Evolutionary conservation across 768 basidiomycete species (phyloP), one percentile per base, ranked within the genome.

Genomic region (Boletus edulis): DNA sequence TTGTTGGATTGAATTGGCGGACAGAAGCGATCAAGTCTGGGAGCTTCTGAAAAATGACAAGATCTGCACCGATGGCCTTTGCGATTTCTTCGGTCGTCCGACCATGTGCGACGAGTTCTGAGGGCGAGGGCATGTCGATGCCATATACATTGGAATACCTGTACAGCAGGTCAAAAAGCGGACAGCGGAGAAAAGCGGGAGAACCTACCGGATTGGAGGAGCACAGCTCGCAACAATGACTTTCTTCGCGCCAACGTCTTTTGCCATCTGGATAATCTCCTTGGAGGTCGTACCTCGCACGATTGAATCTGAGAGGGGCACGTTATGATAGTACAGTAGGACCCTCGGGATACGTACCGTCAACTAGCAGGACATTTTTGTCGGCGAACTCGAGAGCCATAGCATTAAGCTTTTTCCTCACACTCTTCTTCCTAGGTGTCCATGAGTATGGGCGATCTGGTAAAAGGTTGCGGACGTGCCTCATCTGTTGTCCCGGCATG

Each of bases 251-350:
- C 97, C 97, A 15, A 97, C 97, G 65, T 99, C 97, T 68, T 95
- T 95, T 18, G 96, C 97, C 95, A 99, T 98, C 69, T 98, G 95
- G 24, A 99, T 83, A 58, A 99, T 99, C 70, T 99, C 97, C 68
- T 92, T 96, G 14, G 96, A 98, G 0, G 97, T 99, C 1, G 97
- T 99, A 6, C 97, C 97, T 24, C 97, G 87, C 20, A 99, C 97
- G 62, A 99, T 99, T 0, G 97, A 98, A 73, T 99, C 96, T 97
- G 56, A 43, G 40, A 49, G 22, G 38, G 57, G 15, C 12, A 35
- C 18, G 22, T 17, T 48, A 37, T 41, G 18, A 32, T 40, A 3
- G 27, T 18, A 32, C 14, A n/a, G 34, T 1, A 49, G 8, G 20
- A 7, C 11, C 15, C 13, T 15, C 15, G 35, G 13, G 22, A 34